phyloP scores from a whole-genome alignment of 1,284 basidiomycete genomes.

The Tetrapyrgos nigripes region DNA sequence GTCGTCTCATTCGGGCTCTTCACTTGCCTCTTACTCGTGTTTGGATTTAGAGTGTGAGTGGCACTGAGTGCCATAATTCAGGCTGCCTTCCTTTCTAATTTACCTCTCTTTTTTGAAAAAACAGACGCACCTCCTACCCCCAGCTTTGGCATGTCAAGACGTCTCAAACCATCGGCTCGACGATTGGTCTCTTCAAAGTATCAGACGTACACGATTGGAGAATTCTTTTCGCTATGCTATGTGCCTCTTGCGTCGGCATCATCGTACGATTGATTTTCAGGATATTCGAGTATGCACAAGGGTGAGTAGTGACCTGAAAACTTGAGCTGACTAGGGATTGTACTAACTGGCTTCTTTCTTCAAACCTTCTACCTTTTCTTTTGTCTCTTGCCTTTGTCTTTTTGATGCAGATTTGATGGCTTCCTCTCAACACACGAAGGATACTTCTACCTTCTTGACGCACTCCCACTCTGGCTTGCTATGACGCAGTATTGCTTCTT shows the following conservation, averaged over 20 bases:
- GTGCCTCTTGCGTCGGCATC: conserved; percentile 22
- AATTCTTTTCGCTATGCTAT: conserved; percentile 19
- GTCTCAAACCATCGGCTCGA: not conserved
- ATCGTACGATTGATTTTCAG: conserved; percentile 23
- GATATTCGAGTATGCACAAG: conserved; percentile 23
- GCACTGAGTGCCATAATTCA: not conserved
- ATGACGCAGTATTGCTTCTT: conserved; percentile 23
- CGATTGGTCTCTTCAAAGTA: conserved; percentile 15
- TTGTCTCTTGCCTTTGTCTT: not conserved
- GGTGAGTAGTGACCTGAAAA: conserved; percentile 15
- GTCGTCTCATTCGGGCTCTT: conserved; percentile 20
- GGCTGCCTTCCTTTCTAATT: not conserved
- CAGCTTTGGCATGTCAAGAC: conserved; percentile 7
- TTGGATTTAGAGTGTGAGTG: conserved; percentile 22
- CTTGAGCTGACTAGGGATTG: too few species aligned
- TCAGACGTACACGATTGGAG: conserved; percentile 24
- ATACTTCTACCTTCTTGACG: conserved; percentile 25
- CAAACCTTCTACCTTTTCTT: not conserved
- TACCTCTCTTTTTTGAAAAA: not conserved
- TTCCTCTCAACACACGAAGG: conserved; percentile 20
- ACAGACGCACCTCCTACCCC: conserved; percentile 9
- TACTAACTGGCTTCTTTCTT: too few species aligned
- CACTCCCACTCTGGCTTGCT: conserved; percentile 24
- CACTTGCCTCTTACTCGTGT: conserved; percentile 17
- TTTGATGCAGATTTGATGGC: conserved; percentile 8